phyloP scores from a whole-genome alignment of 2,329 filamentous ascomycete genomes.

The Zalaria sp. region DNA sequence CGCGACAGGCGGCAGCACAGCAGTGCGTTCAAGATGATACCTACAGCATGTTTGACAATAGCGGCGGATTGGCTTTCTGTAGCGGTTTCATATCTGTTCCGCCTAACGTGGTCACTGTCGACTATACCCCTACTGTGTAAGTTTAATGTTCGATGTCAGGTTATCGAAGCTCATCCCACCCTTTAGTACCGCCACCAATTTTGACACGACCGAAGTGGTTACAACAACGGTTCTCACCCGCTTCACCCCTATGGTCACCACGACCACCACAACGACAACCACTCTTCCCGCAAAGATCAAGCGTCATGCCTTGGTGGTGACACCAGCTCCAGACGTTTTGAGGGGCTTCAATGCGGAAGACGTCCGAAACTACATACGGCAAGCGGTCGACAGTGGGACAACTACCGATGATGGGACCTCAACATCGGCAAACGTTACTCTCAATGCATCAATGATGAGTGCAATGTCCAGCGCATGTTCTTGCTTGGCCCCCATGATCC shows the following conservation, averaged over 20 bases:
- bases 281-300: slow-evolving; percentile 6
- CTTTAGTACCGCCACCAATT: slow-evolving; percentile 6
- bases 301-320: slow-evolving; percentile 7
- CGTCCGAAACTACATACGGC: slow-evolving; percentile 10
- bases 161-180: not conserved
- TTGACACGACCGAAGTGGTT: slow-evolving; percentile 9
- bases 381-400: slow-evolving; percentile 6
- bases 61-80: slow-evolving; percentile 4
- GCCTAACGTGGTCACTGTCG: slow-evolving; percentile 9
- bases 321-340: too few species aligned
- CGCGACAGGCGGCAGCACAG: slow-evolving; percentile 6
- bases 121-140: slow-evolving; percentile 16
- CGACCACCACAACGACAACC: slow-evolving; percentile 9
- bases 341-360: slow-evolving; percentile 3
- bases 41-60: slow-evolving; percentile 5
- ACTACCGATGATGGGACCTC: slow-evolving; percentile 1
- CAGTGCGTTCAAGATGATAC: slow-evolving; percentile 12
- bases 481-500: slow-evolving; percentile 12
- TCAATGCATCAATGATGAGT: slow-evolving; percentile 1
- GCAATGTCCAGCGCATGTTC: slow-evolving; percentile 17
- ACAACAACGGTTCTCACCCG: slow-evolving; percentile 8
- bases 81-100: slow-evolving; percentile 2
- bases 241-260: slow-evolving; percentile 11
- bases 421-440: not conserved
- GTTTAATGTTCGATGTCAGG: slow-evolving; percentile 6